These are phyloP conservation scores for Metschnikowia shivogae DNA, from an alignment of 805 yeast genomes.

Conservation along the genomic window DNA sequence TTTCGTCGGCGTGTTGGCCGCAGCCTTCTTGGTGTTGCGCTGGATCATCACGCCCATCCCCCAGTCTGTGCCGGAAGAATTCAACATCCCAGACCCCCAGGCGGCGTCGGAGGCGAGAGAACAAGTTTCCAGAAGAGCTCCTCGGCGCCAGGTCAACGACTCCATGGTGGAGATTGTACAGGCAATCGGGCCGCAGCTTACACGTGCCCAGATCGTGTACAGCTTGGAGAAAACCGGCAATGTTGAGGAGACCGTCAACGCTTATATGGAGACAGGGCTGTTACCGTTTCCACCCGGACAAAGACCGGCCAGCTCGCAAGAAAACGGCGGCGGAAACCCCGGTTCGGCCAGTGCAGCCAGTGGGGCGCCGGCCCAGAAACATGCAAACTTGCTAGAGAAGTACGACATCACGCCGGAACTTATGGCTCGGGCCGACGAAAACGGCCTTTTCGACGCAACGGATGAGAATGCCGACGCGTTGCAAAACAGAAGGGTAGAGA, in stretches of 20 bases:
- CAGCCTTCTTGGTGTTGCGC: constrained; percentile 57
- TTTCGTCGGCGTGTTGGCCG: constrained; percentile 44
- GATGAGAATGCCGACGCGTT: constrained; percentile 11
- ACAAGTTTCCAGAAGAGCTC: constrained; percentile 10
- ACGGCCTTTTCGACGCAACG: constrained; percentile 3
- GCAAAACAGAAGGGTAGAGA: constrained; percentile 33
- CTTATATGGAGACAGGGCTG: constrained; percentile 56
- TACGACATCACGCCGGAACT: constrained; percentile 29
- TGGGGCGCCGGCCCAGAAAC: neutral
- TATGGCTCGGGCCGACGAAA: constrained; percentile 18
- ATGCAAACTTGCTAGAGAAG: constrained; percentile 32
- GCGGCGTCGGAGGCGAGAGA: neutral
- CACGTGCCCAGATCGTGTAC: constrained; percentile 63
- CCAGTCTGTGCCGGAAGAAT: constrained; percentile 25
- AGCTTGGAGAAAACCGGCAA: constrained; percentile 76
- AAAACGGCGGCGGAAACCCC: neutral
- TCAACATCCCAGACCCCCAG: constrained; percentile 16
- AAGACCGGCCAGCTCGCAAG: neutral
- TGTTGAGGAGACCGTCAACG: constrained; percentile 75
- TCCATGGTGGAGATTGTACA: constrained; percentile 85
- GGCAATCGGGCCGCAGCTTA: constrained; percentile 71
- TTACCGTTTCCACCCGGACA: constrained; percentile 40
- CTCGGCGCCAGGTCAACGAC: constrained; percentile 49
- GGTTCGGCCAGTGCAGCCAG: neutral
- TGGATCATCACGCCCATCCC: constrained; percentile 65